These are phyloP conservation scores for Aspergillus amoenus DNA, from an alignment of 2,329 filamentous ascomycete species.

Conservation along the genomic window DNA sequence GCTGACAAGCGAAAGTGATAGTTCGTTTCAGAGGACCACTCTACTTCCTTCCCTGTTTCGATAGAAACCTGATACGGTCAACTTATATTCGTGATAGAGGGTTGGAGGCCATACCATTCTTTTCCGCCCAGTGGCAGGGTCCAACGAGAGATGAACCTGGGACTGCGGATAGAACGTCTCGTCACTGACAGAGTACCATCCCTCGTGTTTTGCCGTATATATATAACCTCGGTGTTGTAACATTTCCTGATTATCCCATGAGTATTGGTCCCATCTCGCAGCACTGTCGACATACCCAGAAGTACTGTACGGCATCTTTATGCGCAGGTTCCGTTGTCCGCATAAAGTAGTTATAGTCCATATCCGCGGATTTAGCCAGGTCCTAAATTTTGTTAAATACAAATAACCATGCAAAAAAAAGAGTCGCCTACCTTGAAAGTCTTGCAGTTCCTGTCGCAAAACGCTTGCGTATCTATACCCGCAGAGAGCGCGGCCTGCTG, in stretches of 20 bases:
- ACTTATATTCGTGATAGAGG: constrained; percentile 10
- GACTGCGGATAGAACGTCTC: constrained; percentile 91
- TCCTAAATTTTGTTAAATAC: constrained; percentile 38
- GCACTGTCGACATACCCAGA: constrained; percentile 62
- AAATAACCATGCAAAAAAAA: not conserved
- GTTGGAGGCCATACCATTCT: constrained; percentile 58
- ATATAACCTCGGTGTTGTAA: constrained; percentile 74
- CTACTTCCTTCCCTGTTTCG: constrained; percentile 89
- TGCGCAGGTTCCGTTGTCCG: constrained; percentile 86
- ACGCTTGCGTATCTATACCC: constrained; percentile 71
- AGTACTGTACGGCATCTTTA: constrained; percentile 79
- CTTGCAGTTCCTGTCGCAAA: constrained; percentile 81
- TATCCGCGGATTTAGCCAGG: constrained; percentile 66
- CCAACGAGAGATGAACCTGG: constrained; percentile 69
- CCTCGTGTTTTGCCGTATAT: constrained; percentile 82
- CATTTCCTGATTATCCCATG: constrained; percentile 50
- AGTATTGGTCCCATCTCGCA: not conserved
- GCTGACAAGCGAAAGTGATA: constrained; percentile 92
- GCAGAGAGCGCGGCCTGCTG: constrained; percentile 78
- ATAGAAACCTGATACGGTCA: constrained; percentile 55
- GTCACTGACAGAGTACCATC: constrained; percentile 96
- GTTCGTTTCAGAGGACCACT: constrained; percentile 90
- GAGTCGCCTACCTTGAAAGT: constrained; percentile 64
- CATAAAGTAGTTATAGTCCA: constrained; percentile 83
- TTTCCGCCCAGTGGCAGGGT: constrained; percentile 78